A percentile compares a stretch with the other conserved stretches of the same genome.
phyloP scores from a whole-genome alignment of 495 filamentous ascomycete species.

The Talaromyces stipitatus region DNA sequence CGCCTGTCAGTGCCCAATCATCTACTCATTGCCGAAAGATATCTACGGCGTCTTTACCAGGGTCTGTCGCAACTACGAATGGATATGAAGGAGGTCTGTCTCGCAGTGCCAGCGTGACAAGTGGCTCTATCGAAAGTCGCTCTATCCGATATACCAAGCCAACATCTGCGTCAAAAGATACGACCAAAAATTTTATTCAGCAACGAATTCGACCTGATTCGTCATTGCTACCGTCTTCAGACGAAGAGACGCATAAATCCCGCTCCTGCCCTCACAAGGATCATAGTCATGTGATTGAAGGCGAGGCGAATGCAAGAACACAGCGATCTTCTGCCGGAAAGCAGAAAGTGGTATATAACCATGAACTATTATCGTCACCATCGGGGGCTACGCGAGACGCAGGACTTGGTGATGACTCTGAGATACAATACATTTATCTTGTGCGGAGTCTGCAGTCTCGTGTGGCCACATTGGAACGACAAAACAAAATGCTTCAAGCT shows the following conservation, averaged over 20 bases:
- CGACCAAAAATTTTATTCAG: not conserved
- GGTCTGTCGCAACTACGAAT: constrained; percentile 3
- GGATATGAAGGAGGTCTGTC: constrained; percentile 3
- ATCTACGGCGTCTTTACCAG: not conserved
- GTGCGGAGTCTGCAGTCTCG: constrained; percentile 26
- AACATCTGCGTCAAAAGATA: not conserved
- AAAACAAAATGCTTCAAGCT: constrained; percentile 39
- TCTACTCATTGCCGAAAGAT: not conserved
- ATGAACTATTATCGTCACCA: not conserved
- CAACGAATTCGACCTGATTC: constrained; percentile 17
- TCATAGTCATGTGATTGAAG: too few species aligned
- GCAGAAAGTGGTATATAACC: not conserved
- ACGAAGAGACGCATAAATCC: constrained; percentile 21
- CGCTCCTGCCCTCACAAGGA: not conserved
- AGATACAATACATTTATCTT: not conserved
- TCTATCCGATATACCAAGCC: not conserved
- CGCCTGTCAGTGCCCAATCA: not conserved
- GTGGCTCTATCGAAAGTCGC: not conserved
- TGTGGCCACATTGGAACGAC: constrained; percentile 33
- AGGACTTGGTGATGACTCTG: not conserved
- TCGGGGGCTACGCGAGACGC: not conserved
- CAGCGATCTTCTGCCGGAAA: not conserved
- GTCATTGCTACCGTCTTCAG: constrained; percentile 31
- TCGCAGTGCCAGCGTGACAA: constrained; percentile 5
- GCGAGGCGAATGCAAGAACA: not conserved